A percentile compares a stretch with the other conserved stretches of the same genome.
phyloP scores from a whole-genome alignment of 140 eudicot species.

The Cichorium intybus region DNA sequence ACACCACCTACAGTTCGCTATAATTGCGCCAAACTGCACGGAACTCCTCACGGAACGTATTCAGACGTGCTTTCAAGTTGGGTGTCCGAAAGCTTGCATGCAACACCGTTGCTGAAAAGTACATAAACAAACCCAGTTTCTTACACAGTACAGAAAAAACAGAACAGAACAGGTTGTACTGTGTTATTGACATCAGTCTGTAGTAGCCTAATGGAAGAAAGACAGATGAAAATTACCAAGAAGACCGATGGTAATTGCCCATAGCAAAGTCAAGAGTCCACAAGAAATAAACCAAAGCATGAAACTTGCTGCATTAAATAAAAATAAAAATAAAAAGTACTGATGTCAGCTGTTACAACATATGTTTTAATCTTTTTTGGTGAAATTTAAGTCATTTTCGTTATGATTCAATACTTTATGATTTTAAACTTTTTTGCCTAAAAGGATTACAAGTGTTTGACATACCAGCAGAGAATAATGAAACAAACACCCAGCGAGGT shows the following conservation, averaged over 20 bases:
- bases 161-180: background rate
- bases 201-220: too few relatives aligned
- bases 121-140: background rate
- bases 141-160: background rate
- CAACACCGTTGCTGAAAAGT: conserved; percentile 53
- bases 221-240: conserved; percentile 49
- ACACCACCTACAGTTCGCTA: conserved; percentile 68
- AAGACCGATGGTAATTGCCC: conserved; percentile 71
- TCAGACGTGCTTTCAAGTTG: conserved; percentile 90
- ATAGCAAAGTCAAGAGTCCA: conserved; percentile 67
- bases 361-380: too few relatives aligned
- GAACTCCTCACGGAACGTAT: conserved; percentile 94
- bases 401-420: too few relatives aligned
- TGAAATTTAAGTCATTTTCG: too few relatives aligned
- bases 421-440: background rate
- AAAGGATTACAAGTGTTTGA: background rate
- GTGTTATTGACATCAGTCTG: background rate
- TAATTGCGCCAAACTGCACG: conserved; percentile 99
- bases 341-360: too few relatives aligned
- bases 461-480: conserved; percentile 62
- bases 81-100: conserved; percentile 99
- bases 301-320: conserved; percentile 59
- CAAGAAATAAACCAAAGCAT: conserved; percentile 88
- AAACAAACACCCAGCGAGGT: conserved; percentile 85
- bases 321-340: conserved; percentile 1